phyloP scores from a whole-genome alignment of 1,284 basidiomycete genomes.

The Ceratobasidium sp. region DNA sequence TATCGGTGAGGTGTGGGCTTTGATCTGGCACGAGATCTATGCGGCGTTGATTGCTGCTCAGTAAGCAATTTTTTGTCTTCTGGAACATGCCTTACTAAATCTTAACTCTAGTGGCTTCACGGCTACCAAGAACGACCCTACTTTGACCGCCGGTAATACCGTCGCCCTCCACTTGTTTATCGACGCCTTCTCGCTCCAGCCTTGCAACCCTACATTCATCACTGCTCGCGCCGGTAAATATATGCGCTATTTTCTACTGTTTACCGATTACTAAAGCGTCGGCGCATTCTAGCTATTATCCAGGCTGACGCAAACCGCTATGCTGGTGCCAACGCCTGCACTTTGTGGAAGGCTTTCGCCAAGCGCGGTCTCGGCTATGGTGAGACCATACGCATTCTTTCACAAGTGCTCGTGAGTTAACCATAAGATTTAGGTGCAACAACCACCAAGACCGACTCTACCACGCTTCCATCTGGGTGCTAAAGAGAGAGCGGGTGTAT shows the following conservation, averaged over 20 bases:
- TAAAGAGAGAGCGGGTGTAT: no score
- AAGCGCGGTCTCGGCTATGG: slow-evolving; percentile 51
- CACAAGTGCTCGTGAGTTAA: background rate
- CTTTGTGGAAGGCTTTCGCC: slow-evolving; percentile 56
- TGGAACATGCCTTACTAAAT: background rate
- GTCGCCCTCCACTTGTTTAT: slow-evolving; percentile 31
- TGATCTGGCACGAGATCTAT: slow-evolving; percentile 37
- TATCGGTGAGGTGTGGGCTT: slow-evolving; percentile 43
- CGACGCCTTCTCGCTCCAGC: slow-evolving; percentile 29
- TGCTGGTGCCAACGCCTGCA: slow-evolving; percentile 54
- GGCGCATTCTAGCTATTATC: slow-evolving; percentile 44
- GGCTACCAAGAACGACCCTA: background rate
- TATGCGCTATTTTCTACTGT: background rate
- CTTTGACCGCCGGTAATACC: slow-evolving; percentile 10
- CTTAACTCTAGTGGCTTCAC: slow-evolving; percentile 30
- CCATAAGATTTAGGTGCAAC: background rate
- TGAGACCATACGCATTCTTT: background rate
- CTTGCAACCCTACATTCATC: slow-evolving; percentile 38
- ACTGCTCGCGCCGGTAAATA: slow-evolving; percentile 29
- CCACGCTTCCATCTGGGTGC: background rate
- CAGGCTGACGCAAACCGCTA: slow-evolving; percentile 56
- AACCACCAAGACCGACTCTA: background rate
- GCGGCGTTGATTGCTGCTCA: slow-evolving; percentile 25
- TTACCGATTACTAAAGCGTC: background rate
- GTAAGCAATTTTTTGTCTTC: background rate